phyloP scores from a whole-genome alignment of 108 stramenopile genomes.

The Nitzschia sp. region DNA sequence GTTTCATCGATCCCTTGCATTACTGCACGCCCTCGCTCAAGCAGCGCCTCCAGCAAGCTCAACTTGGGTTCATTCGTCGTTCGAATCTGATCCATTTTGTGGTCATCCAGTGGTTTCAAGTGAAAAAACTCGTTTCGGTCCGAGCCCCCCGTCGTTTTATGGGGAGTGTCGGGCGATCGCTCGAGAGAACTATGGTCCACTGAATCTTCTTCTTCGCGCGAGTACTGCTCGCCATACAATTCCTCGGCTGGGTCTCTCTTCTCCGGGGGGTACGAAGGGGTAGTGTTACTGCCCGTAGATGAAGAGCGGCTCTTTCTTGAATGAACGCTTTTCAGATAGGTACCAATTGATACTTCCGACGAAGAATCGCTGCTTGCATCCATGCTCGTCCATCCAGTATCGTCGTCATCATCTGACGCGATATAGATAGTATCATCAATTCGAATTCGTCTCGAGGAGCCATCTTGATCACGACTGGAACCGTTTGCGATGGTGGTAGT shows the following conservation, averaged over 20 bases:
- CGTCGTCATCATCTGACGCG: conserved; percentile 11
- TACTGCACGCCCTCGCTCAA: conserved; percentile 1
- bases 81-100: not conserved
- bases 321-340: conserved; percentile 11
- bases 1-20: not conserved
- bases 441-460: not conserved
- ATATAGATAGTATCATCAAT: not conserved
- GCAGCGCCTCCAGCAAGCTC: not conserved
- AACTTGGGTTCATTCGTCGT: not conserved
- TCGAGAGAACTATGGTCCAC: not conserved
- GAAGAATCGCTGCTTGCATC: conserved; percentile 10
- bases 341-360: conserved; percentile 12
- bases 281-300: not conserved
- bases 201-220: not conserved
- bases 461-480: not conserved
- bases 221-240: conserved; percentile 3
- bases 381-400: conserved; percentile 23
- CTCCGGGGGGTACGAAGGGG: not conserved
- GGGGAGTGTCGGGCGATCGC: conserved; percentile 8
- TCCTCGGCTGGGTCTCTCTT: not conserved
- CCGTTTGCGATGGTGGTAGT: not conserved
- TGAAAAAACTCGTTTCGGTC: conserved; percentile 7
- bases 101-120: conserved; percentile 5
- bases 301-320: conserved; percentile 15
- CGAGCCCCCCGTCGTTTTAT: not conserved